Percentiles rank a stretch among this genome's conserved stretches.
Conservation (phyloP, 2,329 filamentous ascomycete species). For the Exophiala spinifera region DNA sequence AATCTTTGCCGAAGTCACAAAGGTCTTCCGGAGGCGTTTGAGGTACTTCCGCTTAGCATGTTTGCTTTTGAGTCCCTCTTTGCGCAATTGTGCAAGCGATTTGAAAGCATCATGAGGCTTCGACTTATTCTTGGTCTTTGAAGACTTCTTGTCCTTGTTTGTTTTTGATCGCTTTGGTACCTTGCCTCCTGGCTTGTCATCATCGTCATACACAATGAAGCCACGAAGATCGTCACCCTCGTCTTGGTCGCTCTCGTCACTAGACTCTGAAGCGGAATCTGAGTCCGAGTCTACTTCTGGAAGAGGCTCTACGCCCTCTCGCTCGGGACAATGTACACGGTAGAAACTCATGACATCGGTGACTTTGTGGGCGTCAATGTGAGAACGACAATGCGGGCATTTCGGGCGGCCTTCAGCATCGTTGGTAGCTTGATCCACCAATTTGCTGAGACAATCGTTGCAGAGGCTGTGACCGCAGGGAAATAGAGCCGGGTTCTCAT, state of each 20-base stretch:
- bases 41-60: slow-evolving; percentile 68
- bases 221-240: slow-evolving; percentile 49
- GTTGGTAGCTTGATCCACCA: slow-evolving; percentile 61
- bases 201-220: slow-evolving; percentile 52
- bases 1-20: slow-evolving; percentile 72
- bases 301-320: slow-evolving; percentile 39
- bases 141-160: slow-evolving; percentile 32
- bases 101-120: slow-evolving; percentile 38
- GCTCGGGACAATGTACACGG: slow-evolving; percentile 64
- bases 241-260: slow-evolving; percentile 36
- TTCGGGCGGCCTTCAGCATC: slow-evolving; percentile 59
- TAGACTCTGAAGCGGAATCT: slow-evolving; percentile 26
- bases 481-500: slow-evolving; percentile 72
- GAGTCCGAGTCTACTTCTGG: slow-evolving; percentile 36
- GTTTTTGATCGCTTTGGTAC: slow-evolving; percentile 3
- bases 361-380: slow-evolving; percentile 64
- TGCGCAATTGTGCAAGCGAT: slow-evolving; percentile 64
- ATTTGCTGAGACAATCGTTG: slow-evolving; percentile 68
- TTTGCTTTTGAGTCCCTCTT: slow-evolving; percentile 61
- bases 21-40: slow-evolving; percentile 63
- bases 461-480: slow-evolving; percentile 83
- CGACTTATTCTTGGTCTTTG: slow-evolving; percentile 48
- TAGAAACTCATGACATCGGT: slow-evolving; percentile 74
- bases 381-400: slow-evolving; percentile 73
- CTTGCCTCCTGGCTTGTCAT: slow-evolving; percentile 29